Percentiles rank a stretch among this genome's conserved stretches.
phyloP scores from a whole-genome alignment of 139 green algal species.

The Chlorella sorokiniana region DNA sequence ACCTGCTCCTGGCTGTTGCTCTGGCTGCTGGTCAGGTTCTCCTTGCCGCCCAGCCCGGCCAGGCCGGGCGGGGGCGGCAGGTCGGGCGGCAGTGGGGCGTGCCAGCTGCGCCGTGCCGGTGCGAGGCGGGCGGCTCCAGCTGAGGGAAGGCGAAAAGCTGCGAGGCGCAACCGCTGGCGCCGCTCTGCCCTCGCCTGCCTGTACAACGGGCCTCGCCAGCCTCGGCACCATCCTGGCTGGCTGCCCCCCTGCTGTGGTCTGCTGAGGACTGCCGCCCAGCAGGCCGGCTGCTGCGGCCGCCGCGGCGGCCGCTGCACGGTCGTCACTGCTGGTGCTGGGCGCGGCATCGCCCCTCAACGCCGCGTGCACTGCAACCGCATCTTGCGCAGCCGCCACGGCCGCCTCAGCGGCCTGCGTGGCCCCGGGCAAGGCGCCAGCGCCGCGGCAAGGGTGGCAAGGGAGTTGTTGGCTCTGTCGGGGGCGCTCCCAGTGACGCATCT shows the following conservation, averaged over 20 bases:
- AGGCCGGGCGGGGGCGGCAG: neutral
- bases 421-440: too few relatives aligned
- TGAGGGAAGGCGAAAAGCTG: constrained; percentile 9
- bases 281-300: neutral
- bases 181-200: neutral
- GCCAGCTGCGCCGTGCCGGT: neutral
- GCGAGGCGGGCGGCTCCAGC: neutral
- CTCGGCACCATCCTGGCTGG: neutral
- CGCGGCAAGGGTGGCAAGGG: too few relatives aligned
- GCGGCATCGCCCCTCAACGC: constrained; percentile 26
- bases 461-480: too few relatives aligned
- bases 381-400: neutral
- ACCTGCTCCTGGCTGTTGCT: constrained; percentile 30
- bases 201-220: neutral
- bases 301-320: neutral
- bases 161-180: neutral
- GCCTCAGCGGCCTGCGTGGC: neutral
- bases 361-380: neutral
- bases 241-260: neutral
- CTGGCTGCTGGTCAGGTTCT: constrained; percentile 27
- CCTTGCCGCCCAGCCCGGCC: neutral
- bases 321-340: constrained; percentile 31
- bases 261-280: neutral
- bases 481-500: too few relatives aligned
- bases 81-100: constrained; percentile 4